Conservation (phyloP, 108 stramenopile genomes). For the Nitzschia sp. region DNA sequence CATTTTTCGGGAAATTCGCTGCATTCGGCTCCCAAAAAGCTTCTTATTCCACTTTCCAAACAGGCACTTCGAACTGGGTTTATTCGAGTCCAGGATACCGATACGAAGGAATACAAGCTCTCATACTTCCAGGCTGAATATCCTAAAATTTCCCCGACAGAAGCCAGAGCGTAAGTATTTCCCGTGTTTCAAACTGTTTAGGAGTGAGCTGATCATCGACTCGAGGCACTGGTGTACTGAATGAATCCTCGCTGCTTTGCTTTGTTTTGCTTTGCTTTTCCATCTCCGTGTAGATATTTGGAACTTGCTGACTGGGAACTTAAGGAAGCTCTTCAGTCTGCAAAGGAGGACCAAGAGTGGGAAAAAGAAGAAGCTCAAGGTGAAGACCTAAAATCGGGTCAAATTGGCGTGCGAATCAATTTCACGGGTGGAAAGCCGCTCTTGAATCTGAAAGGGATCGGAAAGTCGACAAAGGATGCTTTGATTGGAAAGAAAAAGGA, state of each 20-base stretch:
- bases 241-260: not conserved
- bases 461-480: slow-evolving; percentile 8
- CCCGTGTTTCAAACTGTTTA: not conserved
- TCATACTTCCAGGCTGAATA: slow-evolving; percentile 74
- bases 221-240: not conserved
- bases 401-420: slow-evolving; percentile 35
- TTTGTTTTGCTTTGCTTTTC: no score
- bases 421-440: slow-evolving; percentile 27
- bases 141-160: slow-evolving; percentile 51
- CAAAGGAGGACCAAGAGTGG: slow-evolving; percentile 80
- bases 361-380: slow-evolving; percentile 35
- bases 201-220: not conserved
- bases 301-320: slow-evolving; percentile 83
- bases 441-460: slow-evolving; percentile 28
- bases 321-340: slow-evolving; percentile 62
- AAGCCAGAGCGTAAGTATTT: slow-evolving; percentile 66
- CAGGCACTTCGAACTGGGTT: slow-evolving; percentile 49
- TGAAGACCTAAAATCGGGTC: slow-evolving; percentile 31
- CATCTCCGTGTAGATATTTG: slow-evolving; percentile 54
- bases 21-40: slow-evolving; percentile 76
- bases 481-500: not conserved
- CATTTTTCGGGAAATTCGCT: slow-evolving; percentile 78
- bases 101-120: slow-evolving; percentile 80
- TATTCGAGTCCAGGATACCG: slow-evolving; percentile 80
- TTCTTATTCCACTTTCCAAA: slow-evolving; percentile 67